phyloP scores from a whole-genome alignment of 192 early-diverging fungal genomes.

The Rhizoclosmatium sp. region DNA sequence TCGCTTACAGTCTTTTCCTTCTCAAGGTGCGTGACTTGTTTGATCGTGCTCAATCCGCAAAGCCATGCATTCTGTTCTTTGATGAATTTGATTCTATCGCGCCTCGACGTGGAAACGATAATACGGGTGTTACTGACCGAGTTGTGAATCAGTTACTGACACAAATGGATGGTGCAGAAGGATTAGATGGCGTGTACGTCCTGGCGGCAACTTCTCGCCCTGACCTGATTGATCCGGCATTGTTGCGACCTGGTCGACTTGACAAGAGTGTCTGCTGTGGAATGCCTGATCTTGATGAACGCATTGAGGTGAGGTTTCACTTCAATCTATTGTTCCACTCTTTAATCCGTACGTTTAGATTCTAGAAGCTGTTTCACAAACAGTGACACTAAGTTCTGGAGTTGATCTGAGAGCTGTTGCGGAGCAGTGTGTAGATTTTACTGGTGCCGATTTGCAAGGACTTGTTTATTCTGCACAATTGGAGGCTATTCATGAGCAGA shows the following conservation, averaged over 20 bases:
- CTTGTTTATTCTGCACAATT: constrained; percentile 92
- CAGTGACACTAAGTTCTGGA: constrained; percentile 67
- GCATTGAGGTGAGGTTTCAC: constrained; percentile 62
- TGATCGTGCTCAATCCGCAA: constrained; percentile 89
- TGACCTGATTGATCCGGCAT: constrained; percentile 85
- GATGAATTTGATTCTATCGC: constrained; percentile 99
- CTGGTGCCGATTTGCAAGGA: constrained; percentile 95
- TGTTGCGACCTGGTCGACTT: constrained; percentile 86
- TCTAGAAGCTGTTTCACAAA: constrained; percentile 74
- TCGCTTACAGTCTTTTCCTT: not conserved
- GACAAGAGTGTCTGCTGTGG: constrained; percentile 85
- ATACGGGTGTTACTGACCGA: constrained; percentile 97
- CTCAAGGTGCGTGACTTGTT: constrained; percentile 85
- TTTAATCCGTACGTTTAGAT: constrained; percentile 59
- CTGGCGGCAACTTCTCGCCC: constrained; percentile 91
- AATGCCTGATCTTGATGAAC: constrained; percentile 79
- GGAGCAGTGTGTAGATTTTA: constrained; percentile 72
- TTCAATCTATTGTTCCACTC: constrained; percentile 14
- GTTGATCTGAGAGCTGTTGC: constrained; percentile 75
- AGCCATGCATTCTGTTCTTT: constrained; percentile 96
- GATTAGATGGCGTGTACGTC: constrained; percentile 94
- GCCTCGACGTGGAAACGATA: constrained; percentile 94
- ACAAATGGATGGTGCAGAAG: constrained; percentile 98
- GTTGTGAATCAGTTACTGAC: constrained; percentile 99
- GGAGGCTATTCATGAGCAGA: constrained; percentile 81